phyloP scores from a whole-genome alignment of 169 alveolate genomes.

The Theileria annulata region DNA sequence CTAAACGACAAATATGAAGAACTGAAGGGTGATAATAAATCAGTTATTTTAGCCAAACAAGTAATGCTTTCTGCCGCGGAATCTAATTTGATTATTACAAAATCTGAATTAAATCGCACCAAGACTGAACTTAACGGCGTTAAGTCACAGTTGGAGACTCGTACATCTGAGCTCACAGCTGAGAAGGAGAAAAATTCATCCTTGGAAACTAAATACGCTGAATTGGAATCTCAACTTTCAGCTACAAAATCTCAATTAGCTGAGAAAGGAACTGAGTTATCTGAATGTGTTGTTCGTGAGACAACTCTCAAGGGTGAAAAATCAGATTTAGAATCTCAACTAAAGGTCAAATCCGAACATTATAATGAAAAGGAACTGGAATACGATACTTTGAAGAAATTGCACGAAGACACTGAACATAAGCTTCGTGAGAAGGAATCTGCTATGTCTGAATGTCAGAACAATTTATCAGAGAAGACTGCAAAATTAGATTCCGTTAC shows the following conservation, averaged over 20 bases:
- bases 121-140: background rate
- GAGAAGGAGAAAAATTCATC: background rate
- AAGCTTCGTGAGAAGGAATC: background rate
- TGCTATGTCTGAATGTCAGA: background rate
- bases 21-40: background rate
- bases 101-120: background rate
- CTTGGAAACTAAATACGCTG: background rate
- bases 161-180: background rate
- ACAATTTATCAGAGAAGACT: background rate
- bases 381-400: background rate
- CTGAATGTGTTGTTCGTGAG: background rate
- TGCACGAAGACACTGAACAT: background rate
- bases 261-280: background rate
- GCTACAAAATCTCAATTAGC: background rate
- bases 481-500: background rate
- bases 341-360: background rate
- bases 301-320: slow-evolving; percentile 3
- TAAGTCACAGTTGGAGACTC: background rate
- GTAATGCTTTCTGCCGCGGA: background rate
- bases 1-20: background rate
- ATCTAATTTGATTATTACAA: background rate
- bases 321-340: slow-evolving; percentile 9
- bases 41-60: background rate
- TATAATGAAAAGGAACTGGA: background rate
- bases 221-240: background rate